Conservation (phyloP, 2,329 filamentous ascomycete species). For the Fusarium fujikuroi region DNA sequence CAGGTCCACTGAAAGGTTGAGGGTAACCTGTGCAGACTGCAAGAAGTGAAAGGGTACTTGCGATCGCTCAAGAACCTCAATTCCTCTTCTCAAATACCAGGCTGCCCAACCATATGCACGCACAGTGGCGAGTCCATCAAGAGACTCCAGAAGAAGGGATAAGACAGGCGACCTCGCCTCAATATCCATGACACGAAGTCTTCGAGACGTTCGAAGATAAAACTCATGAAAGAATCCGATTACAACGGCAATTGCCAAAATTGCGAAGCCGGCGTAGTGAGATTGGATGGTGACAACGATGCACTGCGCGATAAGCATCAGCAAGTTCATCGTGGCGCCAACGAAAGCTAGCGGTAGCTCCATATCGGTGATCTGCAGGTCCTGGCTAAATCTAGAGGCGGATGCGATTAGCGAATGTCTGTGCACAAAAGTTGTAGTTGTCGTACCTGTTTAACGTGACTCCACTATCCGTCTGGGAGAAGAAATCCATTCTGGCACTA, state of each 20-base stretch:
- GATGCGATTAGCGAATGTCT: not conserved
- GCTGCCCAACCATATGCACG: not conserved
- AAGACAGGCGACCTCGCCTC: not conserved
- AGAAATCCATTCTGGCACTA: not conserved
- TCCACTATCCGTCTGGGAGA: not conserved
- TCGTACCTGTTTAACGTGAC: not conserved
- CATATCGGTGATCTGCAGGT: constrained; percentile 2
- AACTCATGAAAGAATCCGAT: not conserved
- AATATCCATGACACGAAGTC: not conserved
- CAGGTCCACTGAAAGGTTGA: not conserved
- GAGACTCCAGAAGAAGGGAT: not conserved
- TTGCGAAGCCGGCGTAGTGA: not conserved
- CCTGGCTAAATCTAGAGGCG: not conserved
- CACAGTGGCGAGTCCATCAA: not conserved
- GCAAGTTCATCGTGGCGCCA: not conserved
- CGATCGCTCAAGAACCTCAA: not conserved
- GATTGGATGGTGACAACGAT: not conserved
- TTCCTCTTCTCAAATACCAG: not conserved
- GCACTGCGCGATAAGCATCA: not conserved
- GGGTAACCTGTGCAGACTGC: not conserved
- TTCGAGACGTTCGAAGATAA: not conserved
- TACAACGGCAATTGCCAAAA: not conserved
- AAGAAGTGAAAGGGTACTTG: not conserved
- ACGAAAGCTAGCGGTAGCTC: not conserved
- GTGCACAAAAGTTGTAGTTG: not conserved